These are phyloP conservation scores for Magnolia kwangsiensis DNA, from an alignment of 164 flowering plant species.

Conservation along the genomic window DNA sequence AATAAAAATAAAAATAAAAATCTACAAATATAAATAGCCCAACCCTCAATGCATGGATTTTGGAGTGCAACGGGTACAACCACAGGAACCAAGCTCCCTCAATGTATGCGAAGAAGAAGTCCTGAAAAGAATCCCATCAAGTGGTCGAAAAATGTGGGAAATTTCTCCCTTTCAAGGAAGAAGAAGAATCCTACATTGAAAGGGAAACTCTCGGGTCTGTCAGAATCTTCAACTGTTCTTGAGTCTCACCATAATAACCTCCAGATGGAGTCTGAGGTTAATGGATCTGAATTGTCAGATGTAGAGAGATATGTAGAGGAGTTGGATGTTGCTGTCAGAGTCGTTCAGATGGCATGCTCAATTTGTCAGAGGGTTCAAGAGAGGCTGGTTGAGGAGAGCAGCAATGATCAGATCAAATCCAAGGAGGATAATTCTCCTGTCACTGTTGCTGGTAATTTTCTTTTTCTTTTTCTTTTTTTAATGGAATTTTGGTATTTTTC, in stretches of 20 bases:
- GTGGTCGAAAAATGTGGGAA: neutral
- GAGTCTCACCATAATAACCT: neutral
- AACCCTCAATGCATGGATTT: neutral
- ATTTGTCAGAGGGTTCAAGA: conserved; percentile 61
- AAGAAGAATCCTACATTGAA: neutral
- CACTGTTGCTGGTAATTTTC: conserved; percentile 57
- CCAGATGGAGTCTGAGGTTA: neutral
- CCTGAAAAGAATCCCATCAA: neutral
- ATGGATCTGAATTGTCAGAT: neutral
- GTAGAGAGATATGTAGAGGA: conserved; percentile 31
- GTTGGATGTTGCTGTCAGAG: conserved; percentile 59
- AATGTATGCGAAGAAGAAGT: neutral
- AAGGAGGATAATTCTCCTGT: conserved; percentile 72
- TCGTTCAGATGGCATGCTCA: conserved; percentile 70
- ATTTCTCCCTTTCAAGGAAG: neutral
- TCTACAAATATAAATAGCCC: too few relatives aligned
- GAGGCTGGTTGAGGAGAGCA: conserved; percentile 34
- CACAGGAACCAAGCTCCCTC: neutral
- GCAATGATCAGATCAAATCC: conserved; percentile 35
- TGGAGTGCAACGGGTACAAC: neutral
- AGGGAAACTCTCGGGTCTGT: neutral
- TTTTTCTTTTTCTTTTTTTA: neutral
- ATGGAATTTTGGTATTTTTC: neutral
- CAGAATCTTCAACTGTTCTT: neutral
- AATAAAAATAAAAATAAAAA: too few relatives aligned